Evolutionary conservation across 83 land plant genomes (phyloP).

Genomic region (Isoetes engelmannii): DNA sequence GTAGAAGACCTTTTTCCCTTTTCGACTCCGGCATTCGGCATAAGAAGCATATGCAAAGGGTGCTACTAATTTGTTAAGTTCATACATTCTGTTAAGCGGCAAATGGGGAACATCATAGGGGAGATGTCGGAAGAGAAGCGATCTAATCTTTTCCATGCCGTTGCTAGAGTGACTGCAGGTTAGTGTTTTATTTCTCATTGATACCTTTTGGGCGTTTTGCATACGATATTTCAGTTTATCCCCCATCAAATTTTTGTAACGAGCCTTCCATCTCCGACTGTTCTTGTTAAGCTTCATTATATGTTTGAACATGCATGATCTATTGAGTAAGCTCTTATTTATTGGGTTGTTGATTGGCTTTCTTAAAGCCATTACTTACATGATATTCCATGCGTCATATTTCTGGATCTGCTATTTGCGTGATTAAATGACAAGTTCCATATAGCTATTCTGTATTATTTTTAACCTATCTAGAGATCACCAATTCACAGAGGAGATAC

Average conservation of each 20-base stretch:
- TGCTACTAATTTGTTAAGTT: no score
- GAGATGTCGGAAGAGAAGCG: constrained; percentile 35
- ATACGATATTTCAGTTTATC: no score
- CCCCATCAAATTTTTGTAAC: neutral
- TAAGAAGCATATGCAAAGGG: no score
- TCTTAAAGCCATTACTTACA: neutral
- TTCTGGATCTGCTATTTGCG: neutral
- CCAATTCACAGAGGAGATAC: no score
- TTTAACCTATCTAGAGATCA: no score
- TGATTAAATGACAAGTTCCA: no score
- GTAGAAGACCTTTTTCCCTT: no score
- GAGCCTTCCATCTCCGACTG: neutral
- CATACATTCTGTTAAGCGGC: neutral
- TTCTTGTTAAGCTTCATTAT: neutral
- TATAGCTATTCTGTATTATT: no score
- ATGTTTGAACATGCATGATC: neutral
- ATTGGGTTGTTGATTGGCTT: neutral
- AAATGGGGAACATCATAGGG: constrained; percentile 12
- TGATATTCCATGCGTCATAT: no score
- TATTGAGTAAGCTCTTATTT: neutral
- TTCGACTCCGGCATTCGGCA: no score
- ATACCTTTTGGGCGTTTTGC: no score
- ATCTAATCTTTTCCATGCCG: constrained; percentile 35
- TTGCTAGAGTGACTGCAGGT: constrained; percentile 43
- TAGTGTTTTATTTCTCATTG: neutral